Conservation (phyloP, 1,139 yeast genomes). For the Geotrichum bryndzae region DNA sequence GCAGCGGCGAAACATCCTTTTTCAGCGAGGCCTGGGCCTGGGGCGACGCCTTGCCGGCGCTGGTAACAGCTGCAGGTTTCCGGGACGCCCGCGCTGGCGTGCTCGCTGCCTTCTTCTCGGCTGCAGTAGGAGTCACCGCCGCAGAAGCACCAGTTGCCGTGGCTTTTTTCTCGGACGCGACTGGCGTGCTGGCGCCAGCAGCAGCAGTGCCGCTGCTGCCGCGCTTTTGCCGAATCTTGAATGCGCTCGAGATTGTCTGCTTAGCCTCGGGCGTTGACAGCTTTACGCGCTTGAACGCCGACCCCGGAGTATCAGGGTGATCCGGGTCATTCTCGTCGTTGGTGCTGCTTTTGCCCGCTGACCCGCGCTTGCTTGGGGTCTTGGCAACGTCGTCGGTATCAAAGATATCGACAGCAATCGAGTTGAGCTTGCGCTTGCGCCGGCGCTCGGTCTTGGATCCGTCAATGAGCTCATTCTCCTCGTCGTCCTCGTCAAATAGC, state of each 20-base stretch:
- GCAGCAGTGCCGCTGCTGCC: neutral
- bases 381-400: neutral
- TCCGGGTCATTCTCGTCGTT: slow-evolving; percentile 18
- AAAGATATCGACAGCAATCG: neutral
- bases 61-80: too few relatives aligned
- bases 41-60: too few relatives aligned
- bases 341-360: neutral
- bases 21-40: neutral
- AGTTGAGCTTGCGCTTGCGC: neutral
- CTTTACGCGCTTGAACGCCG: slow-evolving; percentile 23
- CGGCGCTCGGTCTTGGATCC: neutral
- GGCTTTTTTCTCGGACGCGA: neutral
- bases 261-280: neutral
- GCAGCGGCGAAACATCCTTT: slow-evolving; percentile 6
- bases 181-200: neutral
- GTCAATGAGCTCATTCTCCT: neutral
- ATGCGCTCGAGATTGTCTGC: neutral
- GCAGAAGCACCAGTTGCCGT: neutral
- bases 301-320: slow-evolving; percentile 24
- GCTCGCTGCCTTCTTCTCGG: too few relatives aligned
- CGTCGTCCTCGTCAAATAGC: slow-evolving; percentile 9
- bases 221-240: neutral
- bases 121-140: too few relatives aligned
- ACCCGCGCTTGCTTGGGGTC: slow-evolving; percentile 5
- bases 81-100: too few relatives aligned